These are phyloP conservation scores for Monosporascus sp. DNA, from an alignment of 2,329 filamentous ascomycete species.

Conservation along the genomic window DNA sequence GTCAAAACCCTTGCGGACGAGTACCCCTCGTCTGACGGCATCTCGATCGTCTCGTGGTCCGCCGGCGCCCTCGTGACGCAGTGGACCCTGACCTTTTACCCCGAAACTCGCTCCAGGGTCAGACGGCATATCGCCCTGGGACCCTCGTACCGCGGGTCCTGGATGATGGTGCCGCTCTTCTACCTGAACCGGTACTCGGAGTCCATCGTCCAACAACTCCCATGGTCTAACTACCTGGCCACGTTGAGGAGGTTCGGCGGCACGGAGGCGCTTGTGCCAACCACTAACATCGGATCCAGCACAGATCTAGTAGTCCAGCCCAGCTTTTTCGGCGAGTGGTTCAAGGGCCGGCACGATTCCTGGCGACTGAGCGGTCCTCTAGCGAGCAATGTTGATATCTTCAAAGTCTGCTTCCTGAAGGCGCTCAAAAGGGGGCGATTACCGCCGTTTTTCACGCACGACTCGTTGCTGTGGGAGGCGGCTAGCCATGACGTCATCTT, in stretches of 20 bases:
- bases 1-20: neutral
- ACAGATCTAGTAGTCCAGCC: slow-evolving; percentile 1
- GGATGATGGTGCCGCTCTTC: slow-evolving; percentile 1
- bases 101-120: neutral
- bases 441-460: neutral
- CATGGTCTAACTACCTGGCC: neutral
- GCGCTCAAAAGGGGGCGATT: neutral
- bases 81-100: slow-evolving; percentile 3
- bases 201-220: slow-evolving; percentile 1
- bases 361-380: slow-evolving; percentile 1
- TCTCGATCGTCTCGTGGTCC: slow-evolving; percentile 2
- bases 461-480: slow-evolving; percentile 1
- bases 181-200: slow-evolving; percentile 1
- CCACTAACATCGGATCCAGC: slow-evolving; percentile 1
- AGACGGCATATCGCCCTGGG: neutral
- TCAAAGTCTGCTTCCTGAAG: neutral
- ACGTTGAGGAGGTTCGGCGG: neutral
- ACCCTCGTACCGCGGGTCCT: slow-evolving; percentile 1
- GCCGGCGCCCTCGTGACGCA: slow-evolving; percentile 2
- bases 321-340: neutral
- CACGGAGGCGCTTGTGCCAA: neutral
- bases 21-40: neutral
- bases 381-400: slow-evolving; percentile 2
- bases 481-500: slow-evolving; percentile 1
- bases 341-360: neutral